Base-by-base conservation (phyloP, 1,139 yeast species). In the Sugiyamaella xylanicola region DNA sequence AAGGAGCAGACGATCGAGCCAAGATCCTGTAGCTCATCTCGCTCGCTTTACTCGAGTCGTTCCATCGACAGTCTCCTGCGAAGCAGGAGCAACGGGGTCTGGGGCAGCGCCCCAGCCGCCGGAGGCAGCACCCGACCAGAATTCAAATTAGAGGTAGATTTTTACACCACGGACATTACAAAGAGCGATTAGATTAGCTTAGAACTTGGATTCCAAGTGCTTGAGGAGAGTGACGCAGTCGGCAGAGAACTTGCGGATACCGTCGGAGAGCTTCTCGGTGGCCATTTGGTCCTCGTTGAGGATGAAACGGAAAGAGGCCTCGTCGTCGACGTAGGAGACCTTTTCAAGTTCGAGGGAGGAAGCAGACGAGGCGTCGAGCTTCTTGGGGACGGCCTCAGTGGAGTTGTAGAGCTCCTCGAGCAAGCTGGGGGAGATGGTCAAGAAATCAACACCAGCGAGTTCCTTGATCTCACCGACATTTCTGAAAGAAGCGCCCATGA, bases 401-500 rank as follows among this genome's bases (percentile, higher is more conserved):
- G 97, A 87, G 81, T 85, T 85, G 74, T 83, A 75, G 73, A 93
- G 84, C 78, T 90, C 88, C 77, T 92, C 97, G 76, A 93, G 85
- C 70, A 93, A 82, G 74, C 82, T 83, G 73, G 99, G 99, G 68
- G 99, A 83, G 70, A 93, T 92, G 72, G 99, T 93, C 78, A 93
- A 82, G 84, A 78, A 95, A 76, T 93, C 99, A 73, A 90, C 87
- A 76, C 99, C 99, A 63, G 99, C 98, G 69, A 93, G 83, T 67
- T 95, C 96, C 78, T 86, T 87, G 78, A 93, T 91, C 80, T 93
- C 99, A 66, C 95, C 97, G 64, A 81, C 78, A 82, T 92, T 95
- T 86, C 99, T 92, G 92, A 93, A 93, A 59, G 98, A 92, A 61
- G 99, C 99, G 77, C 99, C 99, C 99, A 93, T 93, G 72, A 93